Conservation (phyloP, 169 alveolate species). For the Theileria sp. region DNA sequence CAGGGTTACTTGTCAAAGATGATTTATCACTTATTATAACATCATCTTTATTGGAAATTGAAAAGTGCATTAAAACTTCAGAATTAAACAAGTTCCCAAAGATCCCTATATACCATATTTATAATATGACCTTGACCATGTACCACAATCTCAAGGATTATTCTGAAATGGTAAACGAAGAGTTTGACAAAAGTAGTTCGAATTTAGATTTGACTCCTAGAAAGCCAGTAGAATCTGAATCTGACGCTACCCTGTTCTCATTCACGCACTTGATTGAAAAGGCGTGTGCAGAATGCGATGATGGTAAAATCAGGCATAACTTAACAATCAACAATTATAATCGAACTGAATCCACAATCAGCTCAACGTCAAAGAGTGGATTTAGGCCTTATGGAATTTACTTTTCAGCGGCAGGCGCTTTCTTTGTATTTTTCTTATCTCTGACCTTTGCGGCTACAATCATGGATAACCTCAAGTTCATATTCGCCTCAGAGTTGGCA, state of each 20-base stretch:
- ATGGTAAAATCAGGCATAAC: neutral
- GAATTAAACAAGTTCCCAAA: neutral
- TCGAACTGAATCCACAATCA: neutral
- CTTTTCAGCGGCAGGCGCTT: slow-evolving; percentile 17
- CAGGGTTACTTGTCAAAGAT: slow-evolving; percentile 41
- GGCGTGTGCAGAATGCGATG: neutral
- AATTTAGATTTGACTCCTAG: neutral
- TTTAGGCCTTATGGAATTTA: slow-evolving; percentile 1
- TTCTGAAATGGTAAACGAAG: neutral
- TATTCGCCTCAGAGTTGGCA: neutral
- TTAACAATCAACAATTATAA: neutral
- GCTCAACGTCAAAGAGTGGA: neutral
- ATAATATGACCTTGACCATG: neutral
- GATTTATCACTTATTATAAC: slow-evolving; percentile 46
- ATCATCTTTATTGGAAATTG: slow-evolving; percentile 4
- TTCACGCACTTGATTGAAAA: neutral
- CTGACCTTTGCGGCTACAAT: slow-evolving; percentile 2
- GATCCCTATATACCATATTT: neutral
- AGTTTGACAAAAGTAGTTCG: neutral
- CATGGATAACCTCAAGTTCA: slow-evolving; percentile 5
- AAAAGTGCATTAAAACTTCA: slow-evolving; percentile 2
- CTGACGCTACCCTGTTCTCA: neutral
- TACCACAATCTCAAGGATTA: neutral
- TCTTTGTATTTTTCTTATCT: slow-evolving; percentile 5
- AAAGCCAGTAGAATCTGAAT: neutral